Evolutionary conservation across 208 protist species (phyloP), one percentile per base, ranked within the genome.

Genomic region (Trypanosoma scelopori): DNA sequence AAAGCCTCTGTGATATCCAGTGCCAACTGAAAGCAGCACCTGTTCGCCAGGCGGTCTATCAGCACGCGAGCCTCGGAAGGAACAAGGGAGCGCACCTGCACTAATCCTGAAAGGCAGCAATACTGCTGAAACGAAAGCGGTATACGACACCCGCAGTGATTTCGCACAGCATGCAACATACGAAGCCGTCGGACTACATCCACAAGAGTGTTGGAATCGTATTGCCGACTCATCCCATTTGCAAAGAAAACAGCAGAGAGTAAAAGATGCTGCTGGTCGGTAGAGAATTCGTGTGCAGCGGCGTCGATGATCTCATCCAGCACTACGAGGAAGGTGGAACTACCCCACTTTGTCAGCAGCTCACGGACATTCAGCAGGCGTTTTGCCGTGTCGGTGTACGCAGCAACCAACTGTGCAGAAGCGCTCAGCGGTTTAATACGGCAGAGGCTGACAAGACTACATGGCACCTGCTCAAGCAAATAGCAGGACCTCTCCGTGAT

Each of bases 221-320:
- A 51, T 13, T 67, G 46, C 37, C 57, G 57, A 18, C 62, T 72
- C 20, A 67, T 69, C 35, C 76, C 74, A 50, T 70, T 70, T 27
- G 42, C 52, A 37, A 79, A 85, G 25, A 63, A 74, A 25, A 76
- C 79, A 15, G 79, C 71, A 3, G 71, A 22, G 27, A 89, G 56
- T 11, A 85, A 42, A n/a, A 60, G 63, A 58, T 76, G 55, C 59
- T 89, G 79, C 61, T 65, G 76, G 22, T 77, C 67, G 13, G 30
- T 5, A 6, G 61, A 67, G 45, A 67, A 67, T n/a, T 67, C 61
- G 35, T 58, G 35, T 25, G 39, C 41, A 39, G 61, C 61, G 46
- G 59, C 68, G 32, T 78, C 70, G 45, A 69, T 53, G 28, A 67
- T 32, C 69, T 88, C 75, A 47, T 82, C 82, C 37, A 89, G 46